These are phyloP conservation scores for Pelargonium citronellum DNA, from an alignment of 441 rosid genomes.

Conservation along the genomic window DNA sequence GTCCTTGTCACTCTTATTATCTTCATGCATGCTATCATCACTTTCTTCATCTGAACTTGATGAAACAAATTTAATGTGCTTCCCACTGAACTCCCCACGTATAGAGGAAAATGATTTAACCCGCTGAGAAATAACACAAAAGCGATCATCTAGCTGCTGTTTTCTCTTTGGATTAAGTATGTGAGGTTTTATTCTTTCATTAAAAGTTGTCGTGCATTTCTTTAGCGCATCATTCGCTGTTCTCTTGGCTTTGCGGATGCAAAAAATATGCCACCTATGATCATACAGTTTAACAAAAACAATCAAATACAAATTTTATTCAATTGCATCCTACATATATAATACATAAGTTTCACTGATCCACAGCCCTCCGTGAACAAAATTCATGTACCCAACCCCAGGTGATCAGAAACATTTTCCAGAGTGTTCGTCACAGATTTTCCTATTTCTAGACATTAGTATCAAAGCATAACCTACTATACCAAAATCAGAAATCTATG, in stretches of 20 bases:
- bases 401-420: background rate
- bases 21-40: conserved; percentile 35
- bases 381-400: background rate
- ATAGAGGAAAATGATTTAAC: conserved; percentile 58
- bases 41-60: conserved; percentile 69
- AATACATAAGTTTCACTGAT: background rate
- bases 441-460: too few species aligned
- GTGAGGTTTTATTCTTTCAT: conserved; percentile 27
- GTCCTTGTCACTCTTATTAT: conserved; percentile 24
- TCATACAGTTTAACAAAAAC: conserved; percentile 12
- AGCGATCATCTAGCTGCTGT: conserved; percentile 44
- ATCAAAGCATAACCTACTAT: conserved; percentile 2
- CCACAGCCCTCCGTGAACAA: background rate
- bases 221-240: conserved; percentile 41
- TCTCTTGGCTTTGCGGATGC: conserved; percentile 58
- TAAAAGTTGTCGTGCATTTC: conserved; percentile 31
- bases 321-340: too few species aligned
- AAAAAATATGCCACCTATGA: conserved; percentile 65
- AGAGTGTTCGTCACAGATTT: background rate
- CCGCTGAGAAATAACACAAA: conserved; percentile 46
- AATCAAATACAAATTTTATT: background rate
- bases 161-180: conserved; percentile 40
- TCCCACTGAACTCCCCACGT: conserved; percentile 57
- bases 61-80: conserved; percentile 69
- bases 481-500: conserved; percentile 1